phyloP scores from a whole-genome alignment of 2,329 filamentous ascomycete genomes.

The Lasiodiplodia sp. region DNA sequence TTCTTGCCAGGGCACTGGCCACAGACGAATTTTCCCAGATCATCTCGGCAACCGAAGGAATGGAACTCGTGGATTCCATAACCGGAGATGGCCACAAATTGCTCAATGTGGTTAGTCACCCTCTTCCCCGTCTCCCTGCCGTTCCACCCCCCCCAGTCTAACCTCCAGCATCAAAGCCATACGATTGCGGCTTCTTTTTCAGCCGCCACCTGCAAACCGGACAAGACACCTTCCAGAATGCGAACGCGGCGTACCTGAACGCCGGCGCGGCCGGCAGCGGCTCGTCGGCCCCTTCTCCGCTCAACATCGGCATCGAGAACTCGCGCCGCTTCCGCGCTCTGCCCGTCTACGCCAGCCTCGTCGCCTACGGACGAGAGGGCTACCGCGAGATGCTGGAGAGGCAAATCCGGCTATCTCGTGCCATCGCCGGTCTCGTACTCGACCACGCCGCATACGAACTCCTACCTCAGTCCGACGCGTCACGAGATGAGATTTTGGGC shows the following conservation, averaged over 20 bases:
- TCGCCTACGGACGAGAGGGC: conserved; percentile 75
- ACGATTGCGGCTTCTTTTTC: conserved; percentile 91
- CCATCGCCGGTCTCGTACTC: conserved; percentile 69
- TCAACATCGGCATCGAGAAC: conserved; percentile 90
- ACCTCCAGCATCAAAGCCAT: conserved; percentile 62
- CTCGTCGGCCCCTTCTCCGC: conserved; percentile 72
- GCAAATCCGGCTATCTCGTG: conserved; percentile 75
- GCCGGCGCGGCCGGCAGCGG: conserved; percentile 45
- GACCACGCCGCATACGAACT: conserved; percentile 70
- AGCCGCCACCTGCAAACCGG: conserved; percentile 68
- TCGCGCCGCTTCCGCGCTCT: conserved; percentile 88
- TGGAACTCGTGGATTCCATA: conserved; percentile 87
- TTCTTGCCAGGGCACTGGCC: conserved; percentile 75
- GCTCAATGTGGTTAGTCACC: conserved; percentile 76
- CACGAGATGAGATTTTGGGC: conserved; percentile 53
- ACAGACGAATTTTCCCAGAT: conserved; percentile 65
- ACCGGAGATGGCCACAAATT: conserved; percentile 88
- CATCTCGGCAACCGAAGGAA: conserved; percentile 62
- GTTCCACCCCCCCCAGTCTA: background rate
- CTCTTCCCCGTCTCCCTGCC: background rate
- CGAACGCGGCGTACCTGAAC: conserved; percentile 81
- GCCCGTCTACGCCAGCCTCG: conserved; percentile 83
- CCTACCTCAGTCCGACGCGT: conserved; percentile 59
- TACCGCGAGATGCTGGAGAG: conserved; percentile 73
- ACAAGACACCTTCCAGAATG: conserved; percentile 76